Conservation (phyloP, 2,329 filamentous ascomycete genomes). For the Ophiostoma triangulosporum region DNA sequence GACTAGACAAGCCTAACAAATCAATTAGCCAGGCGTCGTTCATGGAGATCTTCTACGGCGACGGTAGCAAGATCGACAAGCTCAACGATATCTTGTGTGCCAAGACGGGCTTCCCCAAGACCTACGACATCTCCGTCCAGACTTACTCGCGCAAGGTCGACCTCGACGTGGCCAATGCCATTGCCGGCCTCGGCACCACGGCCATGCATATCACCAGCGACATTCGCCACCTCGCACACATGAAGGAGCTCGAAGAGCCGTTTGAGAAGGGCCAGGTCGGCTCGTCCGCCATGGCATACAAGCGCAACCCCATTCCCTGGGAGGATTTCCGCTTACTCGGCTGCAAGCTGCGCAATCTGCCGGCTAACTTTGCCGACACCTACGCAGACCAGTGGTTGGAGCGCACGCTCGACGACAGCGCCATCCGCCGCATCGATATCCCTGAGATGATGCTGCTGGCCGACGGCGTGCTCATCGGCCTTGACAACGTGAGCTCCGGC, state of each 20-base stretch:
- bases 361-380: slow-evolving; percentile 45
- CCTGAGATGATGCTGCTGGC: slow-evolving; percentile 55
- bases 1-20: too few species aligned
- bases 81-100: slow-evolving; percentile 43
- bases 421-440: slow-evolving; percentile 51
- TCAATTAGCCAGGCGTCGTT: slow-evolving; percentile 27
- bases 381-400: slow-evolving; percentile 62
- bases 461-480: slow-evolving; percentile 48
- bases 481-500: slow-evolving; percentile 52
- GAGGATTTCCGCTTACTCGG: slow-evolving; percentile 33
- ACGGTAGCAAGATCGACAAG: slow-evolving; percentile 34
- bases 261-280: slow-evolving; percentile 72
- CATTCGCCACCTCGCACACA: slow-evolving; percentile 28
- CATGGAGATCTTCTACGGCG: slow-evolving; percentile 33
- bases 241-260: slow-evolving; percentile 79
- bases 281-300: slow-evolving; percentile 41
- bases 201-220: slow-evolving; percentile 62
- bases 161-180: slow-evolving; percentile 64
- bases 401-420: slow-evolving; percentile 63
- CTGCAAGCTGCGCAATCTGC: slow-evolving; percentile 21
- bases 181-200: slow-evolving; percentile 66
- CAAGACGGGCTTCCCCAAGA: slow-evolving; percentile 38
- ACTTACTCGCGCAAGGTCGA: slow-evolving; percentile 60
- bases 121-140: slow-evolving; percentile 53
- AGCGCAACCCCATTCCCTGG: slow-evolving; percentile 38